Evolutionary conservation across 106 monocot genomes (phyloP), one percentile per base, ranked within the genome.

Genomic region (Dendrobium chrysotoxum): DNA sequence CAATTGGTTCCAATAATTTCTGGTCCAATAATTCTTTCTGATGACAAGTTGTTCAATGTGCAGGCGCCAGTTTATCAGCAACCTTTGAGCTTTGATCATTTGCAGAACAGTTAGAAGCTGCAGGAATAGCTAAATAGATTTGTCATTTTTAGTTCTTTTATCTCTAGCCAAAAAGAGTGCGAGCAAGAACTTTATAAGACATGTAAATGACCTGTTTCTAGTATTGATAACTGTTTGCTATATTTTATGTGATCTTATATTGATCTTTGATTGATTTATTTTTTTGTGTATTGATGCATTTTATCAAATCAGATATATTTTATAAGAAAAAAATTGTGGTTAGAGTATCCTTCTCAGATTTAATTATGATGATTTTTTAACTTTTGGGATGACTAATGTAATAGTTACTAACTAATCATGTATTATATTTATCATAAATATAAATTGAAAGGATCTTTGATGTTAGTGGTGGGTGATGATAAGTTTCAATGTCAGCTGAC

Each of bases 11-110:
- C n/a, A n/a, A n/a, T n/a, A n/a, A n/a, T n/a, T 50, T 50, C 50
- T 15, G 44, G 5, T 44, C 5, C 44, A 44, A 44, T 50, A 50
- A 3, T 23, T 70, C 0, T 70, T 70, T 70, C 28, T 70, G 16
- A 70, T 16, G 13, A 12, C 31, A 35, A 35, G 31, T 68, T 68
- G 68, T 35, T 70, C 31, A 4, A 13, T 70, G 31, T 70, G 35
- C 70, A 70, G 70, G 70, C 70, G 3, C 70, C 70, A 15, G 11
- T 35, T 70, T 70, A 70, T 75, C 89, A 86, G 86, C 95, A 95
- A 71, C 88, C 90, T 3, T 83, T 92, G 85, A 95, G 95, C 85
- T 89, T 90, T 78, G 92, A 87, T 46, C 82, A 86, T 81, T 77
- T 77, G 65, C 85, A 87, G 55, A 82, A 87, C 40, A 64, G 75